Evolutionary conservation across 2,329 filamentous ascomycete species (phyloP).

Genomic region (Corinectria fuckeliana): DNA sequence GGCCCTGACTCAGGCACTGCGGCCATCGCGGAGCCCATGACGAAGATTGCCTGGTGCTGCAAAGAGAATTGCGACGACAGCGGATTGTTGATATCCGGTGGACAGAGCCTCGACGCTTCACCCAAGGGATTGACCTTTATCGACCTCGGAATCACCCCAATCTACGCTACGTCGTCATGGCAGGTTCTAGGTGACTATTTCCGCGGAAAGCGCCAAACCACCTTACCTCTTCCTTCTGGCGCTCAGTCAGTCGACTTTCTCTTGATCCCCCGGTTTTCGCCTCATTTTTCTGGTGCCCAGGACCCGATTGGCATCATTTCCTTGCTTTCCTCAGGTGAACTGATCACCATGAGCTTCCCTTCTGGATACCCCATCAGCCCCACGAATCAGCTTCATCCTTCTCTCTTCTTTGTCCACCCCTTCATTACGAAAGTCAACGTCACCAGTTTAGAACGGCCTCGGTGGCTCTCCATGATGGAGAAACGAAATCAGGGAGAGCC

Average conservation of each 20-base stretch:
- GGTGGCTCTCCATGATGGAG: constrained; percentile 93
- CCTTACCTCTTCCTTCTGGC: constrained; percentile 77
- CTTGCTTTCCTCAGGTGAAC: constrained; percentile 83
- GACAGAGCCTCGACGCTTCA: constrained; percentile 69
- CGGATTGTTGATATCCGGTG: constrained; percentile 84
- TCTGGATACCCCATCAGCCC: constrained; percentile 90
- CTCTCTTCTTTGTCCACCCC: constrained; percentile 86
- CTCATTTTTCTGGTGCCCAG: constrained; percentile 85
- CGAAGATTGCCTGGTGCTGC: constrained; percentile 88
- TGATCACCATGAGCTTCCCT: constrained; percentile 90
- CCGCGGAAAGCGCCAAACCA: constrained; percentile 73
- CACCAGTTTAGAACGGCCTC: constrained; percentile 75
- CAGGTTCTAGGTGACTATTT: constrained; percentile 81
- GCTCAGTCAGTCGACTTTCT: constrained; percentile 82
- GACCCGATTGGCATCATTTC: constrained; percentile 88
- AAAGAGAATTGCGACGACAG: constrained; percentile 95
- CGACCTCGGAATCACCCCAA: constrained; percentile 86
- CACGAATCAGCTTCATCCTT: constrained; percentile 90
- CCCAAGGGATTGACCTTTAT: constrained; percentile 85
- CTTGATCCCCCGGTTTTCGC: constrained; percentile 80
- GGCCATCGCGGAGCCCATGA: constrained; percentile 74
- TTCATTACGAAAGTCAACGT: constrained; percentile 79
- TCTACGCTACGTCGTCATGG: constrained; percentile 92
- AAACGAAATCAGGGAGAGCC: constrained; percentile 78
- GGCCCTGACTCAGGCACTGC: constrained; percentile 57